Percentiles rank a stretch among this genome's conserved stretches.
Evolutionary conservation across 495 filamentous ascomycete genomes (phyloP).

Genomic region (Thermothielavioides terrestris): DNA sequence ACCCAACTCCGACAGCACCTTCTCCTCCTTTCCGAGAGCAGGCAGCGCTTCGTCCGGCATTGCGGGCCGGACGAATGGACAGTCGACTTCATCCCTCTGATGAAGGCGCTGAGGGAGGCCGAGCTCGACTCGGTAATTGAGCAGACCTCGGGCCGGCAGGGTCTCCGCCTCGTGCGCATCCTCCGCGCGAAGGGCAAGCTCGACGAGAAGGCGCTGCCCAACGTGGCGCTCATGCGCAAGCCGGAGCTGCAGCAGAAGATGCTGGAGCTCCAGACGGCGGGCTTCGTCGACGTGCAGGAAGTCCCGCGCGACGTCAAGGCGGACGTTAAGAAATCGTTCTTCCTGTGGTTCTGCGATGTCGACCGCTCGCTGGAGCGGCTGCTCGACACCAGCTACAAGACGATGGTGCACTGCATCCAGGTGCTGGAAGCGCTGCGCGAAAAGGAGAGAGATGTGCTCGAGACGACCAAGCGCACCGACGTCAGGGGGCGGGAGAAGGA

Average conservation of each 20-base stretch:
- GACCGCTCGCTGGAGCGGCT: conserved; percentile 57
- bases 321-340: conserved; percentile 69
- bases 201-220: conserved; percentile 76
- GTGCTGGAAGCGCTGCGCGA: conserved; percentile 61
- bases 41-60: conserved; percentile 57
- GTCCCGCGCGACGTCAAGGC: conserved; percentile 75
- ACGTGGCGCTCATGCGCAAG: conserved; percentile 65
- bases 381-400: conserved; percentile 72
- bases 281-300: conserved; percentile 84
- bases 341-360: conserved; percentile 81
- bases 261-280: conserved; percentile 68
- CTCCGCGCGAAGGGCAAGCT: conserved; percentile 79
- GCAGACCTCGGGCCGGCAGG: conserved; percentile 63
- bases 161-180: conserved; percentile 69
- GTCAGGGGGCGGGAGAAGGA: conserved; percentile 73
- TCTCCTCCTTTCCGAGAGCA: conserved; percentile 61
- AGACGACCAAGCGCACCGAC: conserved; percentile 71
- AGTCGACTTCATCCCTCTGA: conserved; percentile 64
- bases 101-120: conserved; percentile 55
- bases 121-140: conserved; percentile 74
- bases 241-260: conserved; percentile 75
- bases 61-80: conserved; percentile 64
- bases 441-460: conserved; percentile 57
- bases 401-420: conserved; percentile 79
- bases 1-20: conserved; percentile 62